These are phyloP conservation scores for Ophiocordyceps polyrhachis-furcata DNA, from an alignment of 2,329 filamentous ascomycete genomes.

Conservation along the genomic window DNA sequence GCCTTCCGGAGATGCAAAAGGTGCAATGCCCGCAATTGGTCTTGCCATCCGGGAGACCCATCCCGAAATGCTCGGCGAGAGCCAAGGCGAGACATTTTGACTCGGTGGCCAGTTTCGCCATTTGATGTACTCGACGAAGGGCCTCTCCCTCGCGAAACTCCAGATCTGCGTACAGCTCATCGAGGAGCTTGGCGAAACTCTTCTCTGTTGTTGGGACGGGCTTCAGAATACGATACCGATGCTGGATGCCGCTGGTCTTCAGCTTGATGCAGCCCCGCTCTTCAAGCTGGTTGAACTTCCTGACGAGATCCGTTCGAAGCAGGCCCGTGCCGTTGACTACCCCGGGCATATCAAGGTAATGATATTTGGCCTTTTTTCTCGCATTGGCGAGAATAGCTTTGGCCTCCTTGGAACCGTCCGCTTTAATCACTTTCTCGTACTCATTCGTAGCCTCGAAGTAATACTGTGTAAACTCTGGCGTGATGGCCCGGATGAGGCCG, in stretches of 20 bases:
- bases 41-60: slow-evolving; percentile 23
- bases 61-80: slow-evolving; percentile 39
- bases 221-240: slow-evolving; percentile 32
- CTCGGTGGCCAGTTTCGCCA: slow-evolving; percentile 34
- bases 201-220: slow-evolving; percentile 21
- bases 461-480: slow-evolving; percentile 37
- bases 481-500: slow-evolving; percentile 34
- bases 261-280: slow-evolving; percentile 30
- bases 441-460: slow-evolving; percentile 21
- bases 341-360: slow-evolving; percentile 28
- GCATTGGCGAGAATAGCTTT: slow-evolving; percentile 23
- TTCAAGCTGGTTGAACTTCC: slow-evolving; percentile 34
- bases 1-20: slow-evolving; percentile 10
- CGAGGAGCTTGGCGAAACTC: slow-evolving; percentile 24
- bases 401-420: slow-evolving; percentile 21
- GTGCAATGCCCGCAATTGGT: slow-evolving; percentile 36
- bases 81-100: slow-evolving; percentile 29
- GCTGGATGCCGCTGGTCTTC: slow-evolving; percentile 29
- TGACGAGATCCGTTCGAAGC: slow-evolving; percentile 27
- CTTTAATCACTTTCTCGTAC: slow-evolving; percentile 13
- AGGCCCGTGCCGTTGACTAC: slow-evolving; percentile 15
- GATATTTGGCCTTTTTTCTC: slow-evolving; percentile 21
- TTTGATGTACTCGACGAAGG: slow-evolving; percentile 26
- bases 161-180: slow-evolving; percentile 30
- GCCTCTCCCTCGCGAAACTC: slow-evolving; percentile 31